These are phyloP conservation scores for Trichoderma oligosporum DNA, from an alignment of 2,329 filamentous ascomycete species.

Conservation along the genomic window DNA sequence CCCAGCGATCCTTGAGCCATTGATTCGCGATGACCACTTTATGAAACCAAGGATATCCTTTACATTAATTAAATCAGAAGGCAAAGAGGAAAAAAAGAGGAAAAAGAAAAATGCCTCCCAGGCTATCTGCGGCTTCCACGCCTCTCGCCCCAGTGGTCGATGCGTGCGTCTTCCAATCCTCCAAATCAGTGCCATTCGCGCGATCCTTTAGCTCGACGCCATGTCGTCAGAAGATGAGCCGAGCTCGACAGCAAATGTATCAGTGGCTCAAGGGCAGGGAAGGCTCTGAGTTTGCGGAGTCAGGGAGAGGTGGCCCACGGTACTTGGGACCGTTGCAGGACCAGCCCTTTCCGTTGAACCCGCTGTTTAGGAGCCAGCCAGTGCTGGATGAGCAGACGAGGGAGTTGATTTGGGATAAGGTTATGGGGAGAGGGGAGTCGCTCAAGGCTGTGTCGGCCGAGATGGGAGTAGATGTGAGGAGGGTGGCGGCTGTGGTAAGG, in stretches of 20 bases:
- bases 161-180: slow-evolving; percentile 18
- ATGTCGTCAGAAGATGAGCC: slow-evolving; percentile 37
- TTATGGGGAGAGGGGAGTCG: slow-evolving; percentile 62
- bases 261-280: slow-evolving; percentile 35
- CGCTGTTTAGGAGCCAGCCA: slow-evolving; percentile 62
- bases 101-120: slow-evolving; percentile 36
- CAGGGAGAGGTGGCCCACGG: slow-evolving; percentile 28
- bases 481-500: slow-evolving; percentile 80
- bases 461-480: slow-evolving; percentile 73
- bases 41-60: not conserved
- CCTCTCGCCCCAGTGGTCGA: slow-evolving; percentile 33
- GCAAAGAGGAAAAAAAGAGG: too few species aligned
- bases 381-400: slow-evolving; percentile 71
- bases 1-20: not conserved
- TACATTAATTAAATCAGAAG: too few species aligned
- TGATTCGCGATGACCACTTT: slow-evolving; percentile 8
- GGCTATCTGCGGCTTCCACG: slow-evolving; percentile 30
- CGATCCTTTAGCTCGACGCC: slow-evolving; percentile 41
- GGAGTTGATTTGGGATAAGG: slow-evolving; percentile 68
- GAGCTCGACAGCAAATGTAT: slow-evolving; percentile 37
- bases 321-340: slow-evolving; percentile 40
- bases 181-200: slow-evolving; percentile 23
- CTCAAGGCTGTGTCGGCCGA: slow-evolving; percentile 74
- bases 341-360: slow-evolving; percentile 72
- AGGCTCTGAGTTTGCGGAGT: slow-evolving; percentile 27